Percentiles rank a stretch among this genome's conserved stretches.
Conservation (phyloP, 1,139 yeast genomes). For the Hyphopichia fennica region DNA sequence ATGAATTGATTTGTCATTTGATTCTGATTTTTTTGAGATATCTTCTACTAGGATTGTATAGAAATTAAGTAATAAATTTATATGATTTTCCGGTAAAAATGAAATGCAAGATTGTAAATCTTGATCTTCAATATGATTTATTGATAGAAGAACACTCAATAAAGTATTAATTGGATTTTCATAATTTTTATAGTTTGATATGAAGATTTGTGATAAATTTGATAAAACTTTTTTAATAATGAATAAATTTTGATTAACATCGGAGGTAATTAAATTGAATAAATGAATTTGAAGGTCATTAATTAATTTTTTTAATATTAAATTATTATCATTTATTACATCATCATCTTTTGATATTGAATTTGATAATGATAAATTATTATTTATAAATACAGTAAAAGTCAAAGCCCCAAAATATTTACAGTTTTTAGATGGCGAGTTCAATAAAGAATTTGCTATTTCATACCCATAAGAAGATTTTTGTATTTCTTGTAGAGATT, state of each 20-base stretch:
- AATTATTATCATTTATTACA: background rate
- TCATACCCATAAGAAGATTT: constrained; percentile 49
- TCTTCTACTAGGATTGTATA: constrained; percentile 61
- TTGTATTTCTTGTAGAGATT: constrained; percentile 54
- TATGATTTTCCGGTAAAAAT: background rate
- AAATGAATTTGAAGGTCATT: constrained; percentile 2
- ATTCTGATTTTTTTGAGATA: constrained; percentile 34
- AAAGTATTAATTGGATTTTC: constrained; percentile 11
- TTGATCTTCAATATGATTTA: background rate
- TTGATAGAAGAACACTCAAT: background rate
- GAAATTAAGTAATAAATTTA: constrained; percentile 21
- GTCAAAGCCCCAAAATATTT: constrained; percentile 76
- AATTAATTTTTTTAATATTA: background rate
- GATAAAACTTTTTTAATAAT: constrained; percentile 44
- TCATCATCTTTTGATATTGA: background rate
- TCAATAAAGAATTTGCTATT: constrained; percentile 51
- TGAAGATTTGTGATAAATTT: constrained; percentile 53
- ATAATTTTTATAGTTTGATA: constrained; percentile 24
- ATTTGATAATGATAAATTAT: constrained; percentile 10
- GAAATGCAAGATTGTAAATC: background rate
- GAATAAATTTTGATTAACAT: constrained; percentile 15
- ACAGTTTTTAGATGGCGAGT: constrained; percentile 45
- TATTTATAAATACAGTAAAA: constrained; percentile 57
- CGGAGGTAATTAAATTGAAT: background rate
- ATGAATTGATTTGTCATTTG: constrained; percentile 25